Percentiles rank a stretch among this genome's conserved stretches.
Conservation (phyloP, 176 grass and related monocot species). For the Elaeis guineensis region DNA sequence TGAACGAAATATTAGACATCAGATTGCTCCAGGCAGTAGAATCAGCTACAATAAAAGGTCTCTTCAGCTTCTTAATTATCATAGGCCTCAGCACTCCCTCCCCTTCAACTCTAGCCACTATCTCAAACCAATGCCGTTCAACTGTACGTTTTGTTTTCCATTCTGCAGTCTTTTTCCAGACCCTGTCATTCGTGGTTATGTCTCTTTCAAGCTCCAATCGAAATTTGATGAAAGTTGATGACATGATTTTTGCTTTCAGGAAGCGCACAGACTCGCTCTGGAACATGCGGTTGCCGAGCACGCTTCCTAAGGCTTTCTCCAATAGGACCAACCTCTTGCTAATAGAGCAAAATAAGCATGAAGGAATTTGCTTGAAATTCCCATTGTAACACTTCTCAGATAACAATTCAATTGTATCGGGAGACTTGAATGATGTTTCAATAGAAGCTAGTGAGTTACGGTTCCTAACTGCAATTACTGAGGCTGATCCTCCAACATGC, state of each 20-base stretch:
- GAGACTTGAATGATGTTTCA: conserved; percentile 31
- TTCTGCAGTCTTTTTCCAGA: conserved; percentile 39
- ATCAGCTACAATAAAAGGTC: conserved; percentile 29
- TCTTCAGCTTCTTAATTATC: conserved; percentile 53
- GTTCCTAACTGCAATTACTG: conserved; percentile 35
- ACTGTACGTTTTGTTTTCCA: conserved; percentile 70
- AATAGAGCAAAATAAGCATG: conserved; percentile 56
- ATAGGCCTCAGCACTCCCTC: conserved; percentile 49
- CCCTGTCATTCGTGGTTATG: conserved; percentile 36
- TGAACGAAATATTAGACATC: conserved; percentile 79
- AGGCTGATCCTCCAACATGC: conserved; percentile 43
- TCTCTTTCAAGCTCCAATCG: conserved; percentile 65
- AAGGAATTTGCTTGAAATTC: conserved; percentile 37
- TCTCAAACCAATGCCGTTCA: conserved; percentile 37
- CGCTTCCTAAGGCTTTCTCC: conserved; percentile 41
- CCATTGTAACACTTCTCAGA: conserved; percentile 36
- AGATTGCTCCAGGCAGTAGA: conserved; percentile 69
- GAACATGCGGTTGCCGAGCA: conserved; percentile 30
- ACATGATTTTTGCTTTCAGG: conserved; percentile 55
- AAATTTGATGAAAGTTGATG: conserved; percentile 47
- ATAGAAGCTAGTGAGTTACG: conserved; percentile 21
- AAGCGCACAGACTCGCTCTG: conserved; percentile 36
- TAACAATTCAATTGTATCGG: conserved; percentile 49
- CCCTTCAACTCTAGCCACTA: conserved; percentile 54
- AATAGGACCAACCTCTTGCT: conserved; percentile 53